Evolutionary conservation across 805 yeast species (phyloP).

Genomic region (Wickerhamiella kazuoi): DNA sequence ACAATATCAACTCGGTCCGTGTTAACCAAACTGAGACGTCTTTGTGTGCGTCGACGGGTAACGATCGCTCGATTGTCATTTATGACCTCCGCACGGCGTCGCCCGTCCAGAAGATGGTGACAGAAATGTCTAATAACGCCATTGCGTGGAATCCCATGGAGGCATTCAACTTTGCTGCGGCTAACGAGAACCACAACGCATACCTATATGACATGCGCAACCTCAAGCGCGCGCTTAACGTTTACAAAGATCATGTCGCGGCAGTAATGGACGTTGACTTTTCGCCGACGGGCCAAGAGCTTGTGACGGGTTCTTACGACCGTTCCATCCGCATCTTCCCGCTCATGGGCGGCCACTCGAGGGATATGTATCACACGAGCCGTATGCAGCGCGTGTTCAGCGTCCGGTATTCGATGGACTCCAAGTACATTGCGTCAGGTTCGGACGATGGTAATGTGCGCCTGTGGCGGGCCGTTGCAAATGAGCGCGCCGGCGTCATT

Average conservation of each 20-base stretch:
- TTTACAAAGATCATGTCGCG: conserved; percentile 87
- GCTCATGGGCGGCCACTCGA: conserved; percentile 67
- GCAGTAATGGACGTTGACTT: conserved; percentile 92
- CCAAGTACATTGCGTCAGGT: conserved; percentile 72
- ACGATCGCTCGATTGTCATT: conserved; percentile 71
- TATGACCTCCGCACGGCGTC: conserved; percentile 83
- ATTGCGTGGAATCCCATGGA: conserved; percentile 97
- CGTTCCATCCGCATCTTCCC: conserved; percentile 73
- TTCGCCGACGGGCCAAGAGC: conserved; percentile 91
- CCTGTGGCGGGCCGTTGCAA: conserved; percentile 78
- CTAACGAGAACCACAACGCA: conserved; percentile 84
- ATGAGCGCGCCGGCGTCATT: conserved; percentile 67
- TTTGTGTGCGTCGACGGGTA: conserved; percentile 69
- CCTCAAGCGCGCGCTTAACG: conserved; percentile 60
- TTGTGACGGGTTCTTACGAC: conserved; percentile 91
- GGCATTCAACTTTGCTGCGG: conserved; percentile 83
- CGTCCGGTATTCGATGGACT: conserved; percentile 73
- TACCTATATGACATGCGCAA: conserved; percentile 96
- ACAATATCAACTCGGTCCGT: conserved; percentile 61
- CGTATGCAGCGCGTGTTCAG: conserved; percentile 92
- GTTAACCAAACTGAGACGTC: conserved; percentile 86
- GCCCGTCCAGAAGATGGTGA: conserved; percentile 80
- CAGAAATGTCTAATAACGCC: conserved; percentile 66
- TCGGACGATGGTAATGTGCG: conserved; percentile 94
- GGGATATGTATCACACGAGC: conserved; percentile 91